These are phyloP conservation scores for Metschnikowia aberdeeniae DNA, from an alignment of 805 yeast species.

Conservation along the genomic window DNA sequence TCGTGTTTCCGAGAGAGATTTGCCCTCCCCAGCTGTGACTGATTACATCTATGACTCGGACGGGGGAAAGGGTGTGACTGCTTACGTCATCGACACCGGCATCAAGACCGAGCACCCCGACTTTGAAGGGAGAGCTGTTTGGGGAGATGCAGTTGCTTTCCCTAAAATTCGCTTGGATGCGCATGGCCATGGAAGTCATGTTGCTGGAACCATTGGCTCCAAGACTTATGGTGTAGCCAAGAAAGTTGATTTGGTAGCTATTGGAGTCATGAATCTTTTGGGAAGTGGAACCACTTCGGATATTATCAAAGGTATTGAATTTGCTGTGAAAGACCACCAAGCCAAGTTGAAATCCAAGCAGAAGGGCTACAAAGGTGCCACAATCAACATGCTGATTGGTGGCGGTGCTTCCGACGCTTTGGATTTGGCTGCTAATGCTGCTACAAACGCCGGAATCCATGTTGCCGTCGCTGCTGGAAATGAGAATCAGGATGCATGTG, in stretches of 20 bases:
- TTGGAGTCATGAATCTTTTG: conserved; percentile 75
- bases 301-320: conserved; percentile 81
- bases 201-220: conserved; percentile 94
- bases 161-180: conserved; percentile 70
- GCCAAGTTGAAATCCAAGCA: conserved; percentile 46
- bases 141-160: conserved; percentile 74
- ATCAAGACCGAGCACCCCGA: conserved; percentile 70
- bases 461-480: conserved; percentile 98
- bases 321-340: conserved; percentile 70
- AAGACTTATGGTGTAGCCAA: conserved; percentile 80
- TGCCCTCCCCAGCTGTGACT: conserved; percentile 24
- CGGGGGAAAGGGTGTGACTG: conserved; percentile 80
- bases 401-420: conserved; percentile 89
- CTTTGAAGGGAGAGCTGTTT: conserved; percentile 76
- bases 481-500: conserved; percentile 89
- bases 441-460: conserved; percentile 81
- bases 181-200: conserved; percentile 94
- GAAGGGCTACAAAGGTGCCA: conserved; percentile 76
- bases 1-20: conserved; percentile 78
- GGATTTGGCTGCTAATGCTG: conserved; percentile 86
- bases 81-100: conserved; percentile 91
- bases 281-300: conserved; percentile 84
- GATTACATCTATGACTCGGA: conserved; percentile 61
- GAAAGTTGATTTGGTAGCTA: conserved; percentile 72
- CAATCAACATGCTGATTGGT: conserved; percentile 91